phyloP scores from a whole-genome alignment of 164 flowering plant species.

The Hamamelis virginiana region DNA sequence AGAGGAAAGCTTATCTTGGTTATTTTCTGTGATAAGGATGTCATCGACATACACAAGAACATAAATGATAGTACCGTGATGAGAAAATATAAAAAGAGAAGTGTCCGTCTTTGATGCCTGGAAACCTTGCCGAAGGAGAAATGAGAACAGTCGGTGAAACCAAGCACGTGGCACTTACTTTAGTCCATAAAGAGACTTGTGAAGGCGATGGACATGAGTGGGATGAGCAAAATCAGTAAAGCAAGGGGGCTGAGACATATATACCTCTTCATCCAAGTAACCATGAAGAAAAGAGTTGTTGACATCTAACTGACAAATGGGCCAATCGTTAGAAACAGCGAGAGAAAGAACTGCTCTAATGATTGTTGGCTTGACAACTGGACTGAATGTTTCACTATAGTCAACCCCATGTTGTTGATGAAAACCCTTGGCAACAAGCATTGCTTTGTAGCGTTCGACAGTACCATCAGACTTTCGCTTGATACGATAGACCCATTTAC shows the following conservation, averaged over 20 bases:
- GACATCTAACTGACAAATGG: neutral
- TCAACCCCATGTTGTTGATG: slow-evolving; percentile 1
- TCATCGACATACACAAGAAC: no score
- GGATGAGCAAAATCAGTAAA: neutral
- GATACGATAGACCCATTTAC: neutral
- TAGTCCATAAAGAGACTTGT: neutral
- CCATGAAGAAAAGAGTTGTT: neutral
- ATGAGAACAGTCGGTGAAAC: no score
- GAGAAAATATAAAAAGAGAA: no score
- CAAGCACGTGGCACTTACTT: neutral
- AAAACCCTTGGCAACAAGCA: neutral
- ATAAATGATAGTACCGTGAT: no score
- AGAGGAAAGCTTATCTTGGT: no score
- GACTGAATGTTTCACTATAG: neutral
- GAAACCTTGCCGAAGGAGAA: no score
- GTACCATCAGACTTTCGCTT: neutral
- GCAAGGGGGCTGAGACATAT: neutral
- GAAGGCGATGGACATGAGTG: neutral
- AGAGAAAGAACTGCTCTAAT: neutral
- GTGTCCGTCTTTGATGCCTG: no score
- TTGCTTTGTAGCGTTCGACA: neutral
- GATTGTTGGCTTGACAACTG: neutral
- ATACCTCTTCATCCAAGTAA: neutral
- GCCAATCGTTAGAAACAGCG: neutral
- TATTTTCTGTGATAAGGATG: no score